Conservation (phyloP, 805 yeast species). For the Metschnikowia bowlesiae region DNA sequence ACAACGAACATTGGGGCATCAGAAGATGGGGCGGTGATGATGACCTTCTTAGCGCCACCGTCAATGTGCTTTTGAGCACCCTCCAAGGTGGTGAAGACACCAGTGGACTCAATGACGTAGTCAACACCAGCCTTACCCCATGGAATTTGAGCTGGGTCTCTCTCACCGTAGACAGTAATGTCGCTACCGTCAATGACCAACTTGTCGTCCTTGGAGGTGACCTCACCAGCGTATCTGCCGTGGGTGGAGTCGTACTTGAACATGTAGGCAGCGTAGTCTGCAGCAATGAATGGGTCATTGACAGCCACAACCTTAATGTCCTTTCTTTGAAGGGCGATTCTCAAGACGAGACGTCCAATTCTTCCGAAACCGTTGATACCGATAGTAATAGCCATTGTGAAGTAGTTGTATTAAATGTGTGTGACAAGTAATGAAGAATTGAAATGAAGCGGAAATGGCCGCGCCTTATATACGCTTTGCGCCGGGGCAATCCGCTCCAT, state of each 20-base stretch:
- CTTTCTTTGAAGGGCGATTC: constrained; percentile 70
- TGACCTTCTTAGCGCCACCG: constrained; percentile 93
- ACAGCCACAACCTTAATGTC: constrained; percentile 82
- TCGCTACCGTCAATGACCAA: constrained; percentile 66
- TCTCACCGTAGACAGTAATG: constrained; percentile 69
- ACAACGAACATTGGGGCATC: constrained; percentile 95
- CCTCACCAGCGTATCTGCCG: constrained; percentile 78
- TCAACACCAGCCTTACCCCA: constrained; percentile 84
- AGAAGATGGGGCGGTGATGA: constrained; percentile 90
- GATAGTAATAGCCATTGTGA: constrained; percentile 57
- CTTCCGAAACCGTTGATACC: constrained; percentile 96
- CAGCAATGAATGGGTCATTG: constrained; percentile 87
- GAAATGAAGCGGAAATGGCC: neutral
- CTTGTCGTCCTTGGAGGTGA: constrained; percentile 50
- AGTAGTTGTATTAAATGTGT: constrained; percentile 9
- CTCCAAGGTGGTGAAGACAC: constrained; percentile 81
- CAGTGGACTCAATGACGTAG: constrained; percentile 88
- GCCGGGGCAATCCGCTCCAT: constrained; percentile 20
- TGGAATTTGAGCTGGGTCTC: constrained; percentile 82
- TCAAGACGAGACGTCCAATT: constrained; percentile 84
- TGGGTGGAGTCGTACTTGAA: constrained; percentile 95
- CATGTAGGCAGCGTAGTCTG: constrained; percentile 92
- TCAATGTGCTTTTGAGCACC: constrained; percentile 80
- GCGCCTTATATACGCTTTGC: constrained; percentile 9
- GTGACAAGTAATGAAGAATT: constrained; percentile 3